Conservation (phyloP, 1,284 basidiomycete species). For the Coniophora puteana region DNA sequence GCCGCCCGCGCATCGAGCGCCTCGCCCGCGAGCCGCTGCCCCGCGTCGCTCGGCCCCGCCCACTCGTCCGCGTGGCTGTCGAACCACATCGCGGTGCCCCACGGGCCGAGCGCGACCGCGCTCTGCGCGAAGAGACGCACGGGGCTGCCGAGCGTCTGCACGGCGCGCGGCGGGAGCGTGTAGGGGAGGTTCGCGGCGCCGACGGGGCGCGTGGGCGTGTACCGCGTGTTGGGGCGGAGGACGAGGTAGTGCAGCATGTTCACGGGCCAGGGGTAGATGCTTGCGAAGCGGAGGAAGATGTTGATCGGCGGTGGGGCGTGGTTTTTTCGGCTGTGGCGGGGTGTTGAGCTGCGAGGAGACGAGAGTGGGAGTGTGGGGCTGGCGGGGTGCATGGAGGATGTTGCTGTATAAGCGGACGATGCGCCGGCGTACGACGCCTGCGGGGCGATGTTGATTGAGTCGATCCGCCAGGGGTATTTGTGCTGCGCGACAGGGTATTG, state of each 20-base stretch:
- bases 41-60: conserved; percentile 40
- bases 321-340: too few species aligned
- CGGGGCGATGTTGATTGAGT: conserved; percentile 40
- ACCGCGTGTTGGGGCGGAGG: conserved; percentile 41
- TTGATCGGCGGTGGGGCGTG: conserved; percentile 36
- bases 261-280: conserved; percentile 62
- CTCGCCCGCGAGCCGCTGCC: conserved; percentile 54
- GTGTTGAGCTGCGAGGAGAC: conserved; percentile 15
- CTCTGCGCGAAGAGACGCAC: conserved; percentile 54
- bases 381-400: too few species aligned
- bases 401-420: too few species aligned
- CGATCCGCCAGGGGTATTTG: conserved; percentile 52
- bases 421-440: conserved; percentile 17
- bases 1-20: conserved; percentile 23
- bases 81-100: conserved; percentile 62
- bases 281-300: conserved; percentile 56
- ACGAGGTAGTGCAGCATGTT: conserved; percentile 62
- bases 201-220: conserved; percentile 19
- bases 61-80: conserved; percentile 56
- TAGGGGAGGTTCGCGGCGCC: conserved; percentile 42
- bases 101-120: conserved; percentile 50
- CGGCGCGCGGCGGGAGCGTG: conserved; percentile 32
- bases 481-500: conserved; percentile 42
- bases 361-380: too few species aligned
- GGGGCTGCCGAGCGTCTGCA: conserved; percentile 50